Percentiles rank a stretch among this genome's conserved stretches.
Conservation (phyloP, 2,329 filamentous ascomycete species). For the Penicillium italicum region DNA sequence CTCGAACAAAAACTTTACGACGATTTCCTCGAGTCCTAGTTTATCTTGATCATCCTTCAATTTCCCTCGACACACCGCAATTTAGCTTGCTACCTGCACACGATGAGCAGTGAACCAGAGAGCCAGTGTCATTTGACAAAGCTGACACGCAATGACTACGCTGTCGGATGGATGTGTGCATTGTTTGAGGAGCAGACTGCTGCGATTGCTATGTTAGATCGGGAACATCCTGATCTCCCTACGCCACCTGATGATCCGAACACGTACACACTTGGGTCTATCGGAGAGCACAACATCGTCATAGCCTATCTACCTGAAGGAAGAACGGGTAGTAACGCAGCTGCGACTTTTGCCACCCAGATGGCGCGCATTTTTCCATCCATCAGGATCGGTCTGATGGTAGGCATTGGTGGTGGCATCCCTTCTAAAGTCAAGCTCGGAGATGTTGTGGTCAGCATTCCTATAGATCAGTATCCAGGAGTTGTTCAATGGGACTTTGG, state of each 20-base stretch:
- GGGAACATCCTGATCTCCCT: neutral
- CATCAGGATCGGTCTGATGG: neutral
- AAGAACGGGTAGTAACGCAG: neutral
- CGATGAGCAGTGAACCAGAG: too few species aligned
- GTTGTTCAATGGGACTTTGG: neutral
- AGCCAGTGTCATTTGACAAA: neutral
- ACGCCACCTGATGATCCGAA: neutral
- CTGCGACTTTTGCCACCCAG: neutral
- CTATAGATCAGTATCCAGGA: neutral
- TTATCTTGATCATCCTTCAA: neutral
- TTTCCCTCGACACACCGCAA: neutral
- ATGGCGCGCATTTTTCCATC: neutral
- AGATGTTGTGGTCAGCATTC: neutral
- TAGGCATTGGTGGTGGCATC: neutral
- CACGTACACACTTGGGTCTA: neutral
- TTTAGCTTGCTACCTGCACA: neutral
- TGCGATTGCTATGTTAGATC: neutral
- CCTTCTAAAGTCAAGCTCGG: neutral
- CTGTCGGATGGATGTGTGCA: neutral
- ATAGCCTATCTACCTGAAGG: neutral
- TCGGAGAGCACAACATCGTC: neutral
- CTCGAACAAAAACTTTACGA: neutral
- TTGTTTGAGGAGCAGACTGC: neutral
- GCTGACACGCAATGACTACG: neutral
- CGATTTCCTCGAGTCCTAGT: neutral